Evolutionary conservation across 305 asterid species (phyloP).

Genomic region (Plantago coronopus): DNA sequence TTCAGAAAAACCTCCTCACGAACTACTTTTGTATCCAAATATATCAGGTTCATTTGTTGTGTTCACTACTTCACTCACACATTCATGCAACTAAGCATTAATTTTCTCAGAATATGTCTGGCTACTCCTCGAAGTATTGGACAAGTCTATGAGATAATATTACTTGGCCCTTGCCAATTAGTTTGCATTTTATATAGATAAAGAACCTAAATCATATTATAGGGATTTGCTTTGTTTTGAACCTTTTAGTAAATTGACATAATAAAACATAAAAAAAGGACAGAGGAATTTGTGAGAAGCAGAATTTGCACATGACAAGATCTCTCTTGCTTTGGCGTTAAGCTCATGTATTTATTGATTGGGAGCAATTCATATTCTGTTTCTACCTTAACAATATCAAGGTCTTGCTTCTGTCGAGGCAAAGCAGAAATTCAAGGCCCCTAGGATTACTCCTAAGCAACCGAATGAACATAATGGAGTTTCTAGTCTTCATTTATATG

Average conservation of each 20-base stretch:
- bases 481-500: constrained; percentile 27
- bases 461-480: constrained; percentile 32
- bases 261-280: no score
- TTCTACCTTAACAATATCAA: constrained; percentile 48
- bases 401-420: constrained; percentile 93
- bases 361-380: background rate
- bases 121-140: no score
- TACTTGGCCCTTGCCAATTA: background rate
- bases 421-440: constrained; percentile 67
- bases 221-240: background rate
- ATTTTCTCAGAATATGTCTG: background rate
- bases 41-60: constrained; percentile 11
- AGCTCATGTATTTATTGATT: no score
- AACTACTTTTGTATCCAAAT: constrained; percentile 88
- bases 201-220: constrained; percentile 3
- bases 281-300: constrained; percentile 12
- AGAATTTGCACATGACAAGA: background rate
- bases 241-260: background rate
- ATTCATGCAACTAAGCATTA: constrained; percentile 6
- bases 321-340: background rate
- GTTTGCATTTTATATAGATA: constrained; percentile 5
- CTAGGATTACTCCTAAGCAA: constrained; percentile 44
- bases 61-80: no score
- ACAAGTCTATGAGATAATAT: no score
- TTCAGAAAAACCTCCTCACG: constrained; percentile 78